Conservation (phyloP, 2,329 filamentous ascomycete species). For the Pyrenophora seminiperda region DNA sequence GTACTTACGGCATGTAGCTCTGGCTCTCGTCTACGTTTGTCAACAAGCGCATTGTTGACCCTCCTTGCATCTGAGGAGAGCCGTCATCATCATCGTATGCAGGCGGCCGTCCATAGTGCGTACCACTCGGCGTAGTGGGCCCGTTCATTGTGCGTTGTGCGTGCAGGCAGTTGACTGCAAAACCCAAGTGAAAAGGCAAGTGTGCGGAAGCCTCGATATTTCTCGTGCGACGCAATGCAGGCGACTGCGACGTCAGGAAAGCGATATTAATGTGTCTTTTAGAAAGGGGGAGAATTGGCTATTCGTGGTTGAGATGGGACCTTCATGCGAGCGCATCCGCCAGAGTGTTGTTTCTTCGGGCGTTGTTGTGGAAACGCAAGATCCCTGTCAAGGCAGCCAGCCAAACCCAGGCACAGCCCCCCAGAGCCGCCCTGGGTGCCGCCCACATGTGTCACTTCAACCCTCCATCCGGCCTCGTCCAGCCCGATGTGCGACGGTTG, state of each 20-base stretch:
- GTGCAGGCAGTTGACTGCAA: constrained; percentile 6
- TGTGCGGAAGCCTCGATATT: constrained; percentile 1
- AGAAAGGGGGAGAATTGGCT: constrained; percentile 17
- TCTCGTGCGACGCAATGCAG: constrained; percentile 8
- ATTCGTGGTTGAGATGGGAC: constrained; percentile 1
- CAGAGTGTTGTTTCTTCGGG: constrained; percentile 17
- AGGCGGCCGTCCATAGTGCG: constrained; percentile 51
- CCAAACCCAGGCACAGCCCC: constrained; percentile 12
- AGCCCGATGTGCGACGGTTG: constrained; percentile 6
- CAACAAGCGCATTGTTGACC: constrained; percentile 57
- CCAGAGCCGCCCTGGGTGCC: constrained; percentile 7
- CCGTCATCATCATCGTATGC: constrained; percentile 53
- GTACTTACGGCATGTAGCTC: constrained; percentile 52
- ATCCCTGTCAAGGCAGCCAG: constrained; percentile 2
- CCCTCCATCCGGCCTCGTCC: constrained; percentile 2
- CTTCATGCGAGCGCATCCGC: constrained; percentile 7
- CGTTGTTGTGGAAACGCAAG: constrained; percentile 16
- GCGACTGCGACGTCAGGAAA: constrained; percentile 18
- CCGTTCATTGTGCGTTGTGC: constrained; percentile 36
- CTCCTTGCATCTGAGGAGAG: constrained; percentile 45
- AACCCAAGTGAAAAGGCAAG: neutral
- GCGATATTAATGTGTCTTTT: constrained; percentile 23
- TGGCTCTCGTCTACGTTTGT: constrained; percentile 52
- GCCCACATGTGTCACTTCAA: constrained; percentile 10
- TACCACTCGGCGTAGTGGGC: constrained; percentile 40